Base-by-base conservation (phyloP, 2,329 filamentous ascomycete genomes). In the Calonectria pseudoreteaudii region DNA sequence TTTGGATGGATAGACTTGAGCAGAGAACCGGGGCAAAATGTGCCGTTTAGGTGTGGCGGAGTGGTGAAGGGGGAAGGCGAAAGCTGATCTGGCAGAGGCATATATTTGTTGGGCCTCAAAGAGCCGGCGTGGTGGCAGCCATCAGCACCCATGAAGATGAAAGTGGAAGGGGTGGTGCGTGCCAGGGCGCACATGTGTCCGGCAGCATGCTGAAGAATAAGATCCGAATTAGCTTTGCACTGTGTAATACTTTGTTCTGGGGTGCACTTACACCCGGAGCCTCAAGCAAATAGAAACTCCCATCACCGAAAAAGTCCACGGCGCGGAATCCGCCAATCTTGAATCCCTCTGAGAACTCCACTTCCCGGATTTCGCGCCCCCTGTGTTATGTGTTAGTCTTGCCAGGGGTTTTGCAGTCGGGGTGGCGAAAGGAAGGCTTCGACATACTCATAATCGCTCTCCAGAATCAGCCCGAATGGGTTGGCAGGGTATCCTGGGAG, bases 281-380 rank as follows among this genome's bases (percentile, higher is more conserved):
- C n/a, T 69, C 66, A 16, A 69, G 66, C 28, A 69, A 38, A 38
- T 69, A 69, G 66, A 69, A 69, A 31, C 66, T 62, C 8, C 30
- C 50, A 38, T 69, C 53, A 16, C 52, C 30, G 41, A 69, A 69
- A 49, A 36, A 62, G 66, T 69, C 66, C 13, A 69, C 9, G 20
- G 66, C 52, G 14, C 34, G 34, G 30, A 69, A 69, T 13, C 31
- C 26, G 23, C 68, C 47, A 44, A 65, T 65, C n/a, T 52, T 10
- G 14, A 53, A 10, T 2, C 44, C 31, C 31, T 11, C 30, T 18
- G 56, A 10, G 28, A 70, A 70, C 2, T 65, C 31, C 14, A 65
- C 65, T 53, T 65, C 41, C 7, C 58, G 34, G 14, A 60, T 14
- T 23, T 60, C 2, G 20, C 56, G 56, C n/a, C 56, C 56, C 26